Evolutionary conservation across 345 rosid species (phyloP).

Genomic region (Pistacia atlantica): DNA sequence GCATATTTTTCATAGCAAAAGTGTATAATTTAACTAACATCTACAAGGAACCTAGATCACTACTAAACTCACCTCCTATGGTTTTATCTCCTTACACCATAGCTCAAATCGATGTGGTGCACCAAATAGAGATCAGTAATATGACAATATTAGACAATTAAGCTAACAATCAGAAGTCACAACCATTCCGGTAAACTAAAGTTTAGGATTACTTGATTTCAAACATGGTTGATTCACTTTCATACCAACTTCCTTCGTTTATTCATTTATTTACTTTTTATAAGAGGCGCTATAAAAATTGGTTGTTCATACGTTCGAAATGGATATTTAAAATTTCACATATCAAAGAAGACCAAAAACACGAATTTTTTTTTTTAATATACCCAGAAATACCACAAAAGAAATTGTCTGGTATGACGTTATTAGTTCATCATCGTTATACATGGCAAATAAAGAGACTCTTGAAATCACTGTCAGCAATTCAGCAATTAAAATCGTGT

Average conservation of each 20-base stretch:
- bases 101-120: not conserved
- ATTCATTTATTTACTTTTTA: too few relatives aligned
- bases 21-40: not conserved
- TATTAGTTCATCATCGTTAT: conserved; percentile 2
- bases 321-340: too few relatives aligned
- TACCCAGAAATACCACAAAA: not conserved
- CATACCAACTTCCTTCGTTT: too few relatives aligned
- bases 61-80: not conserved
- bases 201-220: too few relatives aligned
- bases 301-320: too few relatives aligned
- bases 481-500: not conserved
- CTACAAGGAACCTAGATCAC: not conserved
- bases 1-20: too few relatives aligned
- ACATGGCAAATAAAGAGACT: not conserved
- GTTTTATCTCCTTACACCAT: not conserved
- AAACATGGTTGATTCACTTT: too few relatives aligned
- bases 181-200: too few relatives aligned
- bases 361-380: too few relatives aligned
- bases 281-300: too few relatives aligned
- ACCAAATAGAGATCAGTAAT: not conserved
- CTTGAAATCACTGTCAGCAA: not conserved
- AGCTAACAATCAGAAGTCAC: not conserved
- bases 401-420: not conserved
- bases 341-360: too few relatives aligned
- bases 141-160: not conserved